Evolutionary conservation across 345 rosid genomes (phyloP).

Genomic region (Abelmoschus esculentus): DNA sequence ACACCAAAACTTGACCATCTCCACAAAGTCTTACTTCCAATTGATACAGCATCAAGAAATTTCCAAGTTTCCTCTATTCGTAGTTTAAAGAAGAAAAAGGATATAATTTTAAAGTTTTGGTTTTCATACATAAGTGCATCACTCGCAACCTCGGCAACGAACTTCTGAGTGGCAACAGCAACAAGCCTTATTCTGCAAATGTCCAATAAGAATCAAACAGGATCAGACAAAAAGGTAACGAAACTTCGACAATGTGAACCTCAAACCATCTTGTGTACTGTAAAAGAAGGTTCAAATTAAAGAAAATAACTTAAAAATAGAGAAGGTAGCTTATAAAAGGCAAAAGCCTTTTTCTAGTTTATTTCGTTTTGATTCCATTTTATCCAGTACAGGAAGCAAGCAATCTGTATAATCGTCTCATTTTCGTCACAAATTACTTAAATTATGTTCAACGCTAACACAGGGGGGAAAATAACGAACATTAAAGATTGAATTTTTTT

Average conservation of each 20-base stretch:
- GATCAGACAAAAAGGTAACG: background rate
- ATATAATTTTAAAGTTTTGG: too few species aligned
- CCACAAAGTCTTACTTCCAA: background rate
- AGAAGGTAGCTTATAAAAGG: background rate
- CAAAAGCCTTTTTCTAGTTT: too few species aligned
- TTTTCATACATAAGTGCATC: slow-evolving; percentile 77
- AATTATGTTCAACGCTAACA: too few species aligned
- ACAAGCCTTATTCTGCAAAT: slow-evolving; percentile 71
- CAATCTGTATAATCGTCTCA: too few species aligned
- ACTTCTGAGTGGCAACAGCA: slow-evolving; percentile 95
- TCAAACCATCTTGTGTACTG: background rate
- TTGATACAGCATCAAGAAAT: slow-evolving; percentile 22
- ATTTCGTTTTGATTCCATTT: too few species aligned
- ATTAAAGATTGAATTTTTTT: background rate
- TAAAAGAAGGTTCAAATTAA: background rate
- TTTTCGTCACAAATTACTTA: too few species aligned
- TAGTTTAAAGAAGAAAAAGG: background rate
- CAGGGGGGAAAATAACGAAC: background rate
- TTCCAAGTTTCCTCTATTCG: slow-evolving; percentile 1
- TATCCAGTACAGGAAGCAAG: too few species aligned
- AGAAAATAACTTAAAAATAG: background rate
- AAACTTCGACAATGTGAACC: background rate
- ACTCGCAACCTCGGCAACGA: slow-evolving; percentile 81
- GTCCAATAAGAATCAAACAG: background rate
- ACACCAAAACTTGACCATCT: background rate